phyloP scores from a whole-genome alignment of 2,329 filamentous ascomycete genomes.

The Fusarium newnesense region DNA sequence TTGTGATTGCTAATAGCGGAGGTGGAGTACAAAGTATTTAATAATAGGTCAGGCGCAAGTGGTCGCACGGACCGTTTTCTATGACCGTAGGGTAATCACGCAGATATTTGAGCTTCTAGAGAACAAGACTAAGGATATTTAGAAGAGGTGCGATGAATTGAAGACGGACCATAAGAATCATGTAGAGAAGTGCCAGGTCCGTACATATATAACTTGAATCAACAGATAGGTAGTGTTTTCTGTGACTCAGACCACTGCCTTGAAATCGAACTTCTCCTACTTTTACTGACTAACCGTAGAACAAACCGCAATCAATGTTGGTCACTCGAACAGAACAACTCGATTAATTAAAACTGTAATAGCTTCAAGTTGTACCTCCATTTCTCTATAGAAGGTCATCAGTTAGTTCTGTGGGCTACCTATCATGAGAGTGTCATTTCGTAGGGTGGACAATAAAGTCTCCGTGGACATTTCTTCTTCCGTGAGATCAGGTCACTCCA shows the following conservation, averaged over 20 bases:
- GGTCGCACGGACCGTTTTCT: background rate
- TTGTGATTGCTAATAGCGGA: accelerated
- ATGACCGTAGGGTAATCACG: background rate
- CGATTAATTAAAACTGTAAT: background rate
- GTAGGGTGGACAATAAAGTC: background rate
- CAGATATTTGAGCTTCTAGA: too few relatives aligned
- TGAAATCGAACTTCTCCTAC: too few relatives aligned
- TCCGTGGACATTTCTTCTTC: background rate
- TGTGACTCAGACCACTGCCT: background rate
- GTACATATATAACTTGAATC: accelerated
- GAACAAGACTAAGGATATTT: background rate
- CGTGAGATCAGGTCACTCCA: background rate
- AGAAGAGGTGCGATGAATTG: background rate
- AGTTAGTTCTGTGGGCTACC: accelerated
- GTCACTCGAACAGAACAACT: accelerated
- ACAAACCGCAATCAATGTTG: accelerated
- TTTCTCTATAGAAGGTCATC: too few relatives aligned
- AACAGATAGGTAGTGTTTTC: accelerated
- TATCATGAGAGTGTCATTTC: background rate
- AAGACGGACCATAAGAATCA: accelerated
- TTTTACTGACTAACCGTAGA: accelerated
- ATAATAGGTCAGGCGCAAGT: accelerated
- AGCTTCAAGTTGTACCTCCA: accelerated
- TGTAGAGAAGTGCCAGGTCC: accelerated
- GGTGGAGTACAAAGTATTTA: accelerated